phyloP scores from a whole-genome alignment of 345 rosid species.

The Eucalyptus pauciflora region DNA sequence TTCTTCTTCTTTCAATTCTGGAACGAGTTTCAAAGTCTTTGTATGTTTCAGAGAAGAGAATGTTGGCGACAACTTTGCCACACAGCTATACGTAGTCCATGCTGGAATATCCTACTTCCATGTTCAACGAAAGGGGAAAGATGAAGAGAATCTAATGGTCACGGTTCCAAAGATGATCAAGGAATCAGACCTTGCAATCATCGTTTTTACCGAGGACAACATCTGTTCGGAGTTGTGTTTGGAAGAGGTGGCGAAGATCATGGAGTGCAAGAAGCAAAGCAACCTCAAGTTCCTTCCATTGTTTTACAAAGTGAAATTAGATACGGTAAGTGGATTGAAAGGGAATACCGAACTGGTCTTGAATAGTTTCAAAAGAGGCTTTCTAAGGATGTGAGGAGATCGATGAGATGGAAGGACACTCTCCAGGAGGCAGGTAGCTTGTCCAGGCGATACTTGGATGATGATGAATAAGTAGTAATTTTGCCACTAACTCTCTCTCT shows the following conservation, averaged over 20 bases:
- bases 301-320: not conserved
- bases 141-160: not conserved
- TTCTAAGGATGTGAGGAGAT: not conserved
- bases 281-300: not conserved
- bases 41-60: not conserved
- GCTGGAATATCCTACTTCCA: not conserved
- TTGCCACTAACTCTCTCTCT: not conserved
- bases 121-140: not conserved
- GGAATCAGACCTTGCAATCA: not conserved
- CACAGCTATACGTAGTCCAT: not conserved
- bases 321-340: not conserved
- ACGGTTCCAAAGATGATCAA: rapidly evolving
- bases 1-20: not conserved
- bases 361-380: not conserved
- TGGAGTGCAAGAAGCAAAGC: not conserved
- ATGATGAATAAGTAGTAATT: not conserved
- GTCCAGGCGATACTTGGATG: not conserved
- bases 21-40: not conserved
- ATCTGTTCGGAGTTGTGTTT: not conserved
- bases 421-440: not conserved
- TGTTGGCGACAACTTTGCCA: not conserved
- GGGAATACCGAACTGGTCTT: not conserved
- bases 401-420: not conserved
- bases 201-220: not conserved
- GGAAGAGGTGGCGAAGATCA: no score